Evolutionary conservation across 2,329 filamentous ascomycete species (phyloP), one percentile per base, ranked within the genome.

Genomic region (Ophiostoma novo-ulmi): DNA sequence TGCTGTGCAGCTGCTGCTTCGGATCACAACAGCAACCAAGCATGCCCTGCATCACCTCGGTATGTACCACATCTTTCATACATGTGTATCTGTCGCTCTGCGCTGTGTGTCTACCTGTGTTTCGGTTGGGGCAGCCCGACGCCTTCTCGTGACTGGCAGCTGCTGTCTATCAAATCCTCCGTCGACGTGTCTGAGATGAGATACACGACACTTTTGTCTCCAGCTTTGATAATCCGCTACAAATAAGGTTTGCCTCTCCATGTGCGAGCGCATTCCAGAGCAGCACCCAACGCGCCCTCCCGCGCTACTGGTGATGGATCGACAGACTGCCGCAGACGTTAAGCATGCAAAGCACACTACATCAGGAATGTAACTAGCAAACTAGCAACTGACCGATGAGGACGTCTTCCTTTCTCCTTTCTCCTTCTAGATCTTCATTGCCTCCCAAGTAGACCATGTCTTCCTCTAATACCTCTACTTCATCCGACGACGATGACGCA

Each of bases 381-480:
- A 48, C 44, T 48, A 48, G 44, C 44, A 48, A 65, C 39, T 63
- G 10, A 20, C 55, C 36, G 52, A 22, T 67, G 22, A 61, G 39
- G 7, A 67, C 14, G 5, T 13, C 39, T 68, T 38, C 58, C 22
- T n/a, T 41, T 10, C 36, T 48, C 26, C 38, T 55, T 35, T 52
- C 26, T 17, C 39, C 26, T 35, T 36, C 31, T 67, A 68, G 35
- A 67, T 68, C 22, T 41, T 31, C 69, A 69, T 69, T 69, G 36
- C 66, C 38, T 5, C 66, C 26, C 38, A 31, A 58, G 31, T 44
- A 73, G 73, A 76, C 68, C 70, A 76, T 76, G 75, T 68, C 74
- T 65, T 66, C 72, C 48, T 68, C 72, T 20, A 73, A 71, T 14
- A 67, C 64, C 38, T 69, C 75, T 13, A 58, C 71, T 22, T 74